These are phyloP conservation scores for Solanum chacoense DNA, from an alignment of 305 asterid genomes.

Conservation along the genomic window DNA sequence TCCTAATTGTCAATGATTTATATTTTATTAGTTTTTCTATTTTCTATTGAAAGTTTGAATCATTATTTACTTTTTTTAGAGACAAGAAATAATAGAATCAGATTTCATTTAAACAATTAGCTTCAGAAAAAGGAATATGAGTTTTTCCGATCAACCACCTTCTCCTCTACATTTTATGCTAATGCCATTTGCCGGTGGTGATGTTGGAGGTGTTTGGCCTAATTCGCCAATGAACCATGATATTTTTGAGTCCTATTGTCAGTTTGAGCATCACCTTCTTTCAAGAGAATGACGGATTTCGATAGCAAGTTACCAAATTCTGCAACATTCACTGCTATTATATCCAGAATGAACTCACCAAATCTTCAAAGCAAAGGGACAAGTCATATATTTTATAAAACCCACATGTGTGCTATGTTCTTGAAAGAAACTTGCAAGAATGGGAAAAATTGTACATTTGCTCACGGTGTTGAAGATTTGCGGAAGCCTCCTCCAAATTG, in stretches of 20 bases:
- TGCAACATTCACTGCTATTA: slow-evolving; percentile 9
- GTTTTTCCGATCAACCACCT: no score
- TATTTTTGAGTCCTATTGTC: slow-evolving; percentile 1
- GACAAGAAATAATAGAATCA: neutral
- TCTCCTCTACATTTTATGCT: neutral
- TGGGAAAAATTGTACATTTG: no score
- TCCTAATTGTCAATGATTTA: neutral
- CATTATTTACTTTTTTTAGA: neutral
- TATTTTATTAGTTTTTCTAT: no score
- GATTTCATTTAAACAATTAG: no score
- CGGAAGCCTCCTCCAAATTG: no score
- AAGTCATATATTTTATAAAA: no score
- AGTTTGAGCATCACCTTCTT: slow-evolving; percentile 22
- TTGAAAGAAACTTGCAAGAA: no score
- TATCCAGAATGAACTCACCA: slow-evolving; percentile 13
- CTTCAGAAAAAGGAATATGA: no score
- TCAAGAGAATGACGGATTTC: slow-evolving; percentile 23
- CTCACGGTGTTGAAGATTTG: no score
- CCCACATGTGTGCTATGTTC: no score
- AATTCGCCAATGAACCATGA: slow-evolving; percentile 12
- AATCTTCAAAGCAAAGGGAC: no score
- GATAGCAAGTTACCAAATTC: slow-evolving; percentile 21
- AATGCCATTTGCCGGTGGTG: slow-evolving; percentile 16
- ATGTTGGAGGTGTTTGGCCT: slow-evolving; percentile 21
- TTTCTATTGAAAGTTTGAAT: neutral